A percentile compares a stretch with the other conserved stretches of the same genome.
phyloP scores from a whole-genome alignment of 306 rosid species.

The Medicago ruthenica region DNA sequence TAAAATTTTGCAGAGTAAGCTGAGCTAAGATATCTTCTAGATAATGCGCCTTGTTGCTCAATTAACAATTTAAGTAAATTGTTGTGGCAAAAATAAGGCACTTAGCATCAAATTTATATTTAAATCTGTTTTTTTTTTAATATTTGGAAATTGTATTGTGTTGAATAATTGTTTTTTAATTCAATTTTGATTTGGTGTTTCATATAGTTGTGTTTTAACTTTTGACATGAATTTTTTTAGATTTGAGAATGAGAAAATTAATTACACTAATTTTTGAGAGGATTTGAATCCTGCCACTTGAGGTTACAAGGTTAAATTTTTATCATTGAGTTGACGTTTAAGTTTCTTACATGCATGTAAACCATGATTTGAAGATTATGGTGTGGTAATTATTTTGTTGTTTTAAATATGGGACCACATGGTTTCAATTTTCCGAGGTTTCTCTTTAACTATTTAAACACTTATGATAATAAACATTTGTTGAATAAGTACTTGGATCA shows the following conservation, averaged over 20 bases:
- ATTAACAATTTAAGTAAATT: conserved; percentile 29
- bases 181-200: conserved; percentile 32
- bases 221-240: neutral
- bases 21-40: conserved; percentile 19
- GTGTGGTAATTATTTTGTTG: no score
- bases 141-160: conserved; percentile 37
- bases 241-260: no score
- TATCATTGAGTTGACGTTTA: no score
- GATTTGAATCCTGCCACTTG: neutral
- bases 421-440: no score
- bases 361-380: no score
- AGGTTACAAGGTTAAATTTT: no score
- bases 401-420: no score
- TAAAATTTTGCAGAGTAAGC: conserved; percentile 45
- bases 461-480: no score
- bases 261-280: neutral
- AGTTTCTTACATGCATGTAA: no score
- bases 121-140: neutral
- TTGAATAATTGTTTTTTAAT: conserved; percentile 10
- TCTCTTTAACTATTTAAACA: no score
- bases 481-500: no score
- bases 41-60: conserved; percentile 40
- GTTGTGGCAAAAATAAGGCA: conserved; percentile 40
- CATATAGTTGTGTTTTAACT: neutral
- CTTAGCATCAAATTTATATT: conserved; percentile 32